These are phyloP conservation scores for Novymonas esmeraldas DNA, from an alignment of 208 protist genomes.

Conservation along the genomic window DNA sequence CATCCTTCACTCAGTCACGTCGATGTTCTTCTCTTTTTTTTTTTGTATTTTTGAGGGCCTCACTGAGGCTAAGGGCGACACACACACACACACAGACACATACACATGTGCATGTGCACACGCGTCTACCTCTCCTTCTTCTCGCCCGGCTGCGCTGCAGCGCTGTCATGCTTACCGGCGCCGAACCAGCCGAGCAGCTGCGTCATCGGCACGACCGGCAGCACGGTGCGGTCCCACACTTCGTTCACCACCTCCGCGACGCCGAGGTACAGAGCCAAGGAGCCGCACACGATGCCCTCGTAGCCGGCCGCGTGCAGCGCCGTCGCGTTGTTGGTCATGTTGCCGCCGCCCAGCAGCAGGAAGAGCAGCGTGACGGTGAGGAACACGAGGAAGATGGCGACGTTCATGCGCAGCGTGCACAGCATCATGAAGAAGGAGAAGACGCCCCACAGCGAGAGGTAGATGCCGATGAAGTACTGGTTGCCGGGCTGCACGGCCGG, in stretches of 20 bases:
- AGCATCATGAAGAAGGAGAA: constrained; percentile 29
- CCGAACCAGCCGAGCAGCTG: constrained; percentile 28
- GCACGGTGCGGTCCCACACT: constrained; percentile 37
- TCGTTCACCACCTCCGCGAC: constrained; percentile 54
- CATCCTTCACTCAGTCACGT: not conserved
- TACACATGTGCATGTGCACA: not conserved
- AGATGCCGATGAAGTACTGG: constrained; percentile 26
- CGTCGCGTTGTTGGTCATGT: constrained; percentile 24
- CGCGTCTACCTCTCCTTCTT: not conserved
- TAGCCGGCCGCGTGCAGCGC: constrained; percentile 40
- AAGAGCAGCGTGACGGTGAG: constrained; percentile 36
- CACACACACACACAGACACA: not conserved
- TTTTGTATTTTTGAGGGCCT: not conserved
- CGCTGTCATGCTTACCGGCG: constrained; percentile 7
- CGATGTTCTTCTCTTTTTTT: too few relatives aligned
- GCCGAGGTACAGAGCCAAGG: constrained; percentile 51
- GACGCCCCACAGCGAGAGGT: constrained; percentile 27
- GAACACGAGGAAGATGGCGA: constrained; percentile 26
- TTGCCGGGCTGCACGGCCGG: not conserved
- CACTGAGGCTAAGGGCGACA: not conserved
- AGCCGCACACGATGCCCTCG: constrained; percentile 56
- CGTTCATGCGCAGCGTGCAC: constrained; percentile 36
- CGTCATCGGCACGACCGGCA: constrained; percentile 43
- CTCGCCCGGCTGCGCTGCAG: not conserved
- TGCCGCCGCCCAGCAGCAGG: constrained; percentile 22